Evolutionary conservation across 805 yeast species (phyloP), one percentile per base, ranked within the genome.

Genomic region (Cyberlindnera sargentensis): DNA sequence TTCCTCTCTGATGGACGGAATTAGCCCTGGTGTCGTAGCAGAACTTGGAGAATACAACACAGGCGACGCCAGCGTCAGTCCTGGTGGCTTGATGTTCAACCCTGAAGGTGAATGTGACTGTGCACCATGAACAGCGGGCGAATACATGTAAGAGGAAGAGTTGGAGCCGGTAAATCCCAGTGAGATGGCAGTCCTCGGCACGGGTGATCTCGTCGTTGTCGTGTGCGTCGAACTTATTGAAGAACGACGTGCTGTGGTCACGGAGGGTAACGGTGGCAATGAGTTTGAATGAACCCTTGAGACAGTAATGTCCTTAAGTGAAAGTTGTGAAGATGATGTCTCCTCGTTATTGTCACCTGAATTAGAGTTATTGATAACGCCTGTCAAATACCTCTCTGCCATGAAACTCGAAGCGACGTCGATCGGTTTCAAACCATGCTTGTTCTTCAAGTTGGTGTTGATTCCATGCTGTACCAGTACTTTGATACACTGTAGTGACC

Each of bases 391-490:
- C 35, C 65, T 63, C 45, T 71, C 73, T 4, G 77, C 70, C 40
- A 78, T 77, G 51, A 68, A 71, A 20, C 80, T 74, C 36, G 70
- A 65, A 3, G 81, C 76, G 26, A 79, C 71, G 53, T 84, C 87
- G 9, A 70, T 62, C 1, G 90, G 85, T 24, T 65, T 68, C 79
- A 88, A 80, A 4, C 85, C 84, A n/a, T 70, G 70, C 10, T 63
- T 58, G 59, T 86, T 86, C 31, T 66, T 58, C 24, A 70, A 53
- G 24, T 67, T 62, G 33, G 71, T 71, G 46, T 78, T 74, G 2
- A 78, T 75, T 23, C 72, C 68, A 29, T 75, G 66, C 15, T 65
- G 67, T 0, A 82, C 60, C 36, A 84, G 62, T 31, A 81, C 57
- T 41, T 74, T 70, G 47, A 79, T 62, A 37, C 85, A 79, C 39